Conservation (phyloP, 768 basidiomycete genomes). For the Podaxis mareebaensis region DNA sequence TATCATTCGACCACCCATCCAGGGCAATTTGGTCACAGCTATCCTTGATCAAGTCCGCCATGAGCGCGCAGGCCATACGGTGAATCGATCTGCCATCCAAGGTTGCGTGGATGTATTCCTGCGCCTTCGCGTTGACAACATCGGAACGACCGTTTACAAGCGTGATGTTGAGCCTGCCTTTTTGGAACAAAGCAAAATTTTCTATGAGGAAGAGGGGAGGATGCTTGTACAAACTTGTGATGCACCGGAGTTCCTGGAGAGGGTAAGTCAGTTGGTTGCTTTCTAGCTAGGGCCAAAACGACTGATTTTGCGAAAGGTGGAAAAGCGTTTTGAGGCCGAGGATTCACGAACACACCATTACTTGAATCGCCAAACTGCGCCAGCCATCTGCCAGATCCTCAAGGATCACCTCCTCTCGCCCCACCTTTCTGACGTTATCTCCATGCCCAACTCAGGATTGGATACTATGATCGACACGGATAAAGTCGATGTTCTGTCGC, state of each 20-base stretch:
- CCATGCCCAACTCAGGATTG: constrained; percentile 82
- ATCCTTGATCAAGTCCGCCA: constrained; percentile 84
- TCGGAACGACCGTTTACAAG: constrained; percentile 69
- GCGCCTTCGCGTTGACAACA: constrained; percentile 55
- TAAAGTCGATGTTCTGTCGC: constrained; percentile 71
- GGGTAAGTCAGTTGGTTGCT: constrained; percentile 48
- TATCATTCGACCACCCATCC: constrained; percentile 81
- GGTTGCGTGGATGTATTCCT: constrained; percentile 86
- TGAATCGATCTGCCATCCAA: constrained; percentile 89
- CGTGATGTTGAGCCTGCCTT: constrained; percentile 83
- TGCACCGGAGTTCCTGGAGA: constrained; percentile 77
- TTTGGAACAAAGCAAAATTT: constrained; percentile 72
- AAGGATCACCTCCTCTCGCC: constrained; percentile 75
- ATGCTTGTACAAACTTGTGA: constrained; percentile 72
- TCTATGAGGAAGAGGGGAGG: constrained; percentile 77
- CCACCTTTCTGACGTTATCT: constrained; percentile 74
- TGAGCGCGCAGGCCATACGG: constrained; percentile 88
- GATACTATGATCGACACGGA: constrained; percentile 85
- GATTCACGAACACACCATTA: constrained; percentile 85
- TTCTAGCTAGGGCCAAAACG: not conserved
- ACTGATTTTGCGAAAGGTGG: constrained; percentile 53
- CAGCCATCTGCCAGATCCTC: constrained; percentile 71
- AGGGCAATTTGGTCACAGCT: constrained; percentile 78
- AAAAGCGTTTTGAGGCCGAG: constrained; percentile 80
- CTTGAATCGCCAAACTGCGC: constrained; percentile 71